These are phyloP conservation scores for Lentinus tigrinus DNA, from an alignment of 768 basidiomycete species.

Conservation along the genomic window DNA sequence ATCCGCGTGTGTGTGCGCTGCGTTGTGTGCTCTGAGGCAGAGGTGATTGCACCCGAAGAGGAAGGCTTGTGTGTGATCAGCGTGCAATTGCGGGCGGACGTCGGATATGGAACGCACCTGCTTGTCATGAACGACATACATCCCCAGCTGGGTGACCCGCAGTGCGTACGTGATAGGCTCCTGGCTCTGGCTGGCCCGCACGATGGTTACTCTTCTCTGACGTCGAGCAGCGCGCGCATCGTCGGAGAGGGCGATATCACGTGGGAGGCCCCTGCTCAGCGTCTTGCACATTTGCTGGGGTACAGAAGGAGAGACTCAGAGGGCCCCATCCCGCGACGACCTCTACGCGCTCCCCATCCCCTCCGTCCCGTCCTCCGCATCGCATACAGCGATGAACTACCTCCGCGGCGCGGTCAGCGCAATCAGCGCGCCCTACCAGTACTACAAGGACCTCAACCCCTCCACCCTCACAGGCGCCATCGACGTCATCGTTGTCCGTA, in stretches of 20 bases:
- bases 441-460: conserved; percentile 92
- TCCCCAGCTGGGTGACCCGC: no score
- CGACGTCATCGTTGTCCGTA: conserved; percentile 94
- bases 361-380: not conserved
- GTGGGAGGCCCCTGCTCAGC: not conserved
- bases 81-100: no score
- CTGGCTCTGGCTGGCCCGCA: no score
- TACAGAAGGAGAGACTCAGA: conserved; percentile 3
- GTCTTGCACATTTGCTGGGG: conserved; percentile 6
- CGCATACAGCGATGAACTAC: conserved; percentile 66
- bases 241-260: not conserved
- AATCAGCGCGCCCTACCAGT: conserved; percentile 84
- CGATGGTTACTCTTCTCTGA: not conserved
- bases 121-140: no score
- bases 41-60: no score
- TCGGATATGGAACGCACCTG: no score
- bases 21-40: no score
- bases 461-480: conserved; percentile 97
- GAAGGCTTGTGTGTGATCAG: no score
- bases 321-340: no score
- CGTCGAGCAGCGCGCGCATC: not conserved
- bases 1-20: not conserved
- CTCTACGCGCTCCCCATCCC: not conserved
- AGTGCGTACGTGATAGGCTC: no score
- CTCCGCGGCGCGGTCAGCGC: conserved; percentile 82